phyloP scores from a whole-genome alignment of 2,329 filamentous ascomycete species.

The Lecanosticta acicola region DNA sequence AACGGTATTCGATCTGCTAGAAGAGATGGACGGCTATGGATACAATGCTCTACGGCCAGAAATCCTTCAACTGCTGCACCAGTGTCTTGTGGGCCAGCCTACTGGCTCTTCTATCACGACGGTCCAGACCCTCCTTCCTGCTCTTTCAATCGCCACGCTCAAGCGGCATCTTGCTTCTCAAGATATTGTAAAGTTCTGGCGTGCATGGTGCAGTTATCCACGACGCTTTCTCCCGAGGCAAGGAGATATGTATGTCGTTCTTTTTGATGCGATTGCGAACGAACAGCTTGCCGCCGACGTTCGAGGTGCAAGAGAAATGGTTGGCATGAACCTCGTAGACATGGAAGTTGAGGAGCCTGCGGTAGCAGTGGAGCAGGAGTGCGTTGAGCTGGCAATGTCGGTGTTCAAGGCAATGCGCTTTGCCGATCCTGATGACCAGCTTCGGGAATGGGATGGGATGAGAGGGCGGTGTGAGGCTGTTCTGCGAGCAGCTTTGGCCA shows the following conservation, averaged over 20 bases:
- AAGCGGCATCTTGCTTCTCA: background rate
- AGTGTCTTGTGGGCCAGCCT: background rate
- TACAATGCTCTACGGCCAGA: slow-evolving; percentile 2
- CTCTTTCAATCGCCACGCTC: slow-evolving; percentile 1
- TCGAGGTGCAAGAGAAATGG: background rate
- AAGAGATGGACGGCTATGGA: slow-evolving; percentile 6
- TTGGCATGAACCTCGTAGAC: too few species aligned
- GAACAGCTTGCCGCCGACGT: background rate
- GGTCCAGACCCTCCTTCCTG: slow-evolving; percentile 2
- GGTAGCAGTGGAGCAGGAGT: background rate
- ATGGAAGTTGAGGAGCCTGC: slow-evolving; percentile 5
- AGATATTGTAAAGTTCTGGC: slow-evolving; percentile 4
- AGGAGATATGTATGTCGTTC: slow-evolving; percentile 1
- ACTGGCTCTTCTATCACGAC: background rate
- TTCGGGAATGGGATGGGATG: slow-evolving; percentile 6
- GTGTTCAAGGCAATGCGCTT: slow-evolving; percentile 5
- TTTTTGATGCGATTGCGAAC: slow-evolving; percentile 3
- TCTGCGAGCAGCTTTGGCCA: background rate
- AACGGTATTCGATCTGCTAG: slow-evolving; percentile 2
- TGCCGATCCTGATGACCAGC: slow-evolving; percentile 3
- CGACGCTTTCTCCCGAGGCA: background rate
- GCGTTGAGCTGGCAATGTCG: slow-evolving; percentile 7
- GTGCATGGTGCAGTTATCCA: slow-evolving; percentile 4
- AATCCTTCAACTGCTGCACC: slow-evolving; percentile 1
- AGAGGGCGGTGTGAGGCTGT: slow-evolving; percentile 3